Conservation (phyloP, 1,139 yeast species). For the Geotrichum aggregatum region DNA sequence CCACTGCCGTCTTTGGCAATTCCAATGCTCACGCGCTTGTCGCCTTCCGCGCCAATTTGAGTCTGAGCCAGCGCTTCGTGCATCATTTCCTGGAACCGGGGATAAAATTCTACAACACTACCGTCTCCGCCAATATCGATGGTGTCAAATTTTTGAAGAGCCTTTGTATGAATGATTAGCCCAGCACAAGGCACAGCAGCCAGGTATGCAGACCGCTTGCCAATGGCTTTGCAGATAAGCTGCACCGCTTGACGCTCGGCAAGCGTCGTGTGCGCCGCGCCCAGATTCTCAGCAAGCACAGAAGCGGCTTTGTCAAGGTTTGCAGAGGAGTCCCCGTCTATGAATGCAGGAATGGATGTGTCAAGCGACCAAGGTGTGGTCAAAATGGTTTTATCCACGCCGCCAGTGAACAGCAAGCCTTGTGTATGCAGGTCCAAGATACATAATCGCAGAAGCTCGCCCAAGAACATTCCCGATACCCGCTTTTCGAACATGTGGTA, state of each 20-base stretch:
- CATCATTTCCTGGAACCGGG: constrained; percentile 73
- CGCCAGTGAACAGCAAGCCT: constrained; percentile 47
- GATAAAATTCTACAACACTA: constrained; percentile 85
- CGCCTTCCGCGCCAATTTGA: constrained; percentile 48
- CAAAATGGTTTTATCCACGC: constrained; percentile 34
- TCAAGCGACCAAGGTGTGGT: constrained; percentile 71
- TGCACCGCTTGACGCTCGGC: constrained; percentile 73
- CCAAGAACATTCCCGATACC: constrained; percentile 89
- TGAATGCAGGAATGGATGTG: constrained; percentile 76
- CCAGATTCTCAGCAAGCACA: constrained; percentile 2
- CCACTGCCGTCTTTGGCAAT: constrained; percentile 94
- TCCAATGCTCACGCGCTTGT: constrained; percentile 64
- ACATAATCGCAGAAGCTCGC: constrained; percentile 75
- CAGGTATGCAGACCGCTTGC: constrained; percentile 78
- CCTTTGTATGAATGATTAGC: constrained; percentile 54
- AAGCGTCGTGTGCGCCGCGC: constrained; percentile 44
- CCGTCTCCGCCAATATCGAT: constrained; percentile 96
- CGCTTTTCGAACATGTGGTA: constrained; percentile 90
- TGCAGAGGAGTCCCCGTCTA: constrained; percentile 76
- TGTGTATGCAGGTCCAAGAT: constrained; percentile 61
- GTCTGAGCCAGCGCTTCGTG: constrained; percentile 68
- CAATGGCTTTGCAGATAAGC: constrained; percentile 66
- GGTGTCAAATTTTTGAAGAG: constrained; percentile 50
- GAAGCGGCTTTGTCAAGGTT: constrained; percentile 54
- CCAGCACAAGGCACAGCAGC: constrained; percentile 90